Evolutionary conservation across 164 flowering plant genomes (phyloP).

Genomic region (Piper longum): DNA sequence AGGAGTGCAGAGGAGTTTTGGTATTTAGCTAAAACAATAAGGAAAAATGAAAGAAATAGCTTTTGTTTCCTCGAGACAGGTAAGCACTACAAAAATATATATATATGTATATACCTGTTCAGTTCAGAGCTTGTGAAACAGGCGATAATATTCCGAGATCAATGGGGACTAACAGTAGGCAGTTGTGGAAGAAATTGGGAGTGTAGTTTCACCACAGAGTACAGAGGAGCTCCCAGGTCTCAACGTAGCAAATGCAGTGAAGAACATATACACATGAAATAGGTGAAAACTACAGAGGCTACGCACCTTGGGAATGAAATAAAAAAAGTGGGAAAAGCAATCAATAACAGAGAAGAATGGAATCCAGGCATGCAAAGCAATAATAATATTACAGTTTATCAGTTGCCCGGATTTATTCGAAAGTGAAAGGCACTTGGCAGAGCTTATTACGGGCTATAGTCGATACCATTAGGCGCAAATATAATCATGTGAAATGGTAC

Average conservation of each 20-base stretch:
- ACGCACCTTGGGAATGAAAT: neutral
- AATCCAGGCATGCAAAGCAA: constrained; percentile 9
- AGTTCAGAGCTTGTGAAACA: no score
- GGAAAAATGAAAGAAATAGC: no score
- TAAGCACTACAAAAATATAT: no score
- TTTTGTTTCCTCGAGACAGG: no score
- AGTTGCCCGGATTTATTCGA: constrained; percentile 3
- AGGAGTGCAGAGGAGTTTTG: no score
- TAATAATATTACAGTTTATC: neutral
- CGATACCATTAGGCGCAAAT: neutral
- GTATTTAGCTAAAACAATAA: no score
- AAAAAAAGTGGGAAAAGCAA: neutral
- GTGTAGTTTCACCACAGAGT: no score
- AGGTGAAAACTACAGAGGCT: neutral
- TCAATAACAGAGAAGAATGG: constrained; percentile 3
- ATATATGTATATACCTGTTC: no score
- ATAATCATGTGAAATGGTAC: no score
- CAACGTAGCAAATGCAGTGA: neutral
- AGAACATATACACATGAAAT: neutral
- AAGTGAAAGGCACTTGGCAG: neutral
- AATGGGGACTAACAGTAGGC: no score
- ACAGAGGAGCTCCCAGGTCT: neutral
- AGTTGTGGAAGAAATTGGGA: no score
- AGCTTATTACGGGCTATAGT: neutral
- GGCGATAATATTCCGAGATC: no score